Evolutionary conservation across 768 basidiomycete genomes (phyloP), one percentile per base, ranked within the genome.

Genomic region (Hygrocybe coccinea): DNA sequence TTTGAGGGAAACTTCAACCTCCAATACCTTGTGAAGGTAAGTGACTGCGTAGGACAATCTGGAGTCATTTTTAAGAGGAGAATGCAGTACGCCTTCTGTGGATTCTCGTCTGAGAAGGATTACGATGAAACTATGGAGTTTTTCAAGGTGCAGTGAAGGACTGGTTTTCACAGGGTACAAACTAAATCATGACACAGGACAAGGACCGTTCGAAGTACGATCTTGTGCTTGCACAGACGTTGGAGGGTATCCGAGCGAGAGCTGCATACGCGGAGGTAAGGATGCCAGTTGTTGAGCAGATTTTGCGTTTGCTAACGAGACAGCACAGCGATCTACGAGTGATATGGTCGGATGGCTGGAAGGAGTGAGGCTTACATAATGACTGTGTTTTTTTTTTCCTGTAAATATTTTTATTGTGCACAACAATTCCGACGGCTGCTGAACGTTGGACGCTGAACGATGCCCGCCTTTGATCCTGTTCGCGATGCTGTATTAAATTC

Each of bases 401-500:
- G 3, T 29, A 4, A 29, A 29, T 29, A 4, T 29, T 29, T 29
- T 29, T 29, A 29, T 29, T 29, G 29, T 29, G 55, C 60, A 60
- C 25, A 8, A 52, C 37, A 24, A 22, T 29, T 34, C 12, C 29
- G 11, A 54, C 44, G 29, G 8, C 29, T 29, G 29, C 8, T 29
- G n/a, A n/a, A n/a, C n/a, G n/a, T n/a, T n/a, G n/a, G n/a, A n/a
- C n/a, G n/a, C 24, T 34, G 15, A 11, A 15, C 36, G 54, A 85
- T 85, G 85, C 84, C 88, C 62, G 81, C 81, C 56, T 89, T 90
- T 78, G 89, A 91, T 79, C 88, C 89, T 64, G 88, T 91, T 59
- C 81, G 89, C 69, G 89, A 91, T 79, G 89, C 89, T 59, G 86
- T 89, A 64, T 80, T 87, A 63, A 88, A 88, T 71, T 87, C 86